Evolutionary conservation across 805 yeast species (phyloP), one percentile per base, ranked within the genome.

Genomic region (Lipomyces yamadae): DNA sequence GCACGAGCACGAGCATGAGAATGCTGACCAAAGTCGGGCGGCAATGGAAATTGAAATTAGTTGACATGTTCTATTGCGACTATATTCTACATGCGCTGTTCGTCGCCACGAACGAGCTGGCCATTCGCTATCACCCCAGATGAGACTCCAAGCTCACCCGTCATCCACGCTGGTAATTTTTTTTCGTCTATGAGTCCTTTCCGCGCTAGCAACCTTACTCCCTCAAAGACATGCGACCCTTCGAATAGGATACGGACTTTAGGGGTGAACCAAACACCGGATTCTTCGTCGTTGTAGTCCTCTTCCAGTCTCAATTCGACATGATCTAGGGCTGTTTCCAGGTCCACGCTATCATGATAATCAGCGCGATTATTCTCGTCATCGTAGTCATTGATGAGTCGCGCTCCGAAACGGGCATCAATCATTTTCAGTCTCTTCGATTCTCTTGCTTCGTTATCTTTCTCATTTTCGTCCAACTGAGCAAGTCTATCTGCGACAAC

Each of bases 71-170:
- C 18, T 30, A 29, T 35, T 45, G 30, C 30, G 11, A 29, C n/a
- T 62, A 13, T 39, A 45, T 29, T 24, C 42, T 18, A 32, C 37
- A 15, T n/a, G 35, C 10, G 52, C 55, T 29, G n/a, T 10, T 48
- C 15, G 15, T 37, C 37, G 5, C 48, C 52, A 35, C 48, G 52
- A 4, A 62, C 66, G 33, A 62, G 39, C 32, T 30, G 39, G 30
- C 70, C 70, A 37, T 61, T 60, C 34, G 37, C 59, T 52, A 68
- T 68, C 4, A 39, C 39, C 4, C 71, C 70, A 11, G 18, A 15
- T 6, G 71, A 67, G 18, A 68, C 65, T 11, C 67, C 71, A 4
- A 65, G 59, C 37, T 70, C 71, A 11, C 73, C 73, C 5, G 73
- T 71, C 37, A 71, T 33, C 72, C 72, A 71, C 4, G 64, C 61